Evolutionary conservation across 352 stramenopile genomes (phyloP).

Genomic region (Pythium aristosporum): DNA sequence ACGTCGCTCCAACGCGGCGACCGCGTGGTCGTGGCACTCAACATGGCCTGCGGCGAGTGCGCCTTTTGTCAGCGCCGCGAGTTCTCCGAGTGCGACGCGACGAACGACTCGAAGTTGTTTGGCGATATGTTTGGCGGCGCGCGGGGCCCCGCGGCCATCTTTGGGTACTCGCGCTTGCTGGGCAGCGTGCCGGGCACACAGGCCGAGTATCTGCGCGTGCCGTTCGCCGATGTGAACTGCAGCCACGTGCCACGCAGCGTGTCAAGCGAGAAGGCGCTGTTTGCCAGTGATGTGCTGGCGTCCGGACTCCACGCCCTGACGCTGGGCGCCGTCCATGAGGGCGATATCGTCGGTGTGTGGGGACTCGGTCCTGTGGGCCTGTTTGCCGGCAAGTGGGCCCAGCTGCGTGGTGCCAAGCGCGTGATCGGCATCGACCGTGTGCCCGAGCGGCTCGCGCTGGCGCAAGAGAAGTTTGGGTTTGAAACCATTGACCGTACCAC

Average conservation of each 20-base stretch:
- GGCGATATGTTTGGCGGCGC: conserved; percentile 36
- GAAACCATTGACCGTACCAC: conserved; percentile 34
- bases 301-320: conserved; percentile 38
- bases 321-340: conserved; percentile 32
- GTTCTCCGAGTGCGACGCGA: conserved; percentile 42
- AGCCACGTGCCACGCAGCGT: conserved; percentile 29
- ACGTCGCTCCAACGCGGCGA: conserved; percentile 35
- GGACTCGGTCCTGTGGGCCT: conserved; percentile 39
- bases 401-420: conserved; percentile 35
- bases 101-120: conserved; percentile 44
- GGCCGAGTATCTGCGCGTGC: conserved; percentile 53
- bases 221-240: conserved; percentile 45
- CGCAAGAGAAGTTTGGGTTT: conserved; percentile 34
- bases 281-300: conserved; percentile 40
- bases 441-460: conserved; percentile 32
- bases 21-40: conserved; percentile 42
- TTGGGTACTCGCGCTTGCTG: conserved; percentile 38
- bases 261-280: conserved; percentile 40
- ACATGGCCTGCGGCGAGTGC: conserved; percentile 43
- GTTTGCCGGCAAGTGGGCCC: conserved; percentile 33
- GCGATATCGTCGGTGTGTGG: conserved; percentile 41
- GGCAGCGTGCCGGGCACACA: conserved; percentile 46
- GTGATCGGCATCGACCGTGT: conserved; percentile 44
- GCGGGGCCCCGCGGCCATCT: conserved; percentile 33
- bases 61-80: conserved; percentile 32